Evolutionary conservation across 2,329 filamentous ascomycete species (phyloP).

Genomic region (Pseudogymnoascus sp.): DNA sequence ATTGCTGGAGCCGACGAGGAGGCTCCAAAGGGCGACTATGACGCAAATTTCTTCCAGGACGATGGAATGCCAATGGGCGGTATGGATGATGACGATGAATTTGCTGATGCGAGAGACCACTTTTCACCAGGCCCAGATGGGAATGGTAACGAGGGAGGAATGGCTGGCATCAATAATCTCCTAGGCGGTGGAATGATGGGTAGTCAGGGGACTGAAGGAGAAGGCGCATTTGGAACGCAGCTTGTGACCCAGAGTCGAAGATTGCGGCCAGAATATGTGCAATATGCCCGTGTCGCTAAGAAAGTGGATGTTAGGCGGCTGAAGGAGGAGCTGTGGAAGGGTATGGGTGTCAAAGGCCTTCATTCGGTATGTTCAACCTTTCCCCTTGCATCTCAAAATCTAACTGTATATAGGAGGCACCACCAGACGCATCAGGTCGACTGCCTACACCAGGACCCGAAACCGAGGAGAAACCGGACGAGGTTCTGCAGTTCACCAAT

Average conservation of each 20-base stretch:
- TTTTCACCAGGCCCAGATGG: slow-evolving; percentile 61
- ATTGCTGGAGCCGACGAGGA: slow-evolving; percentile 48
- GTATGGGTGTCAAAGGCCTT: slow-evolving; percentile 51
- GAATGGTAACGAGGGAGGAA: slow-evolving; percentile 37
- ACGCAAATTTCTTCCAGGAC: slow-evolving; percentile 96
- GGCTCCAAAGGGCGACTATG: slow-evolving; percentile 70
- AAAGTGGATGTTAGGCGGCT: slow-evolving; percentile 63
- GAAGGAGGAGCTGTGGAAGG: slow-evolving; percentile 66
- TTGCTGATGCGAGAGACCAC: slow-evolving; percentile 74
- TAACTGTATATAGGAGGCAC: slow-evolving; percentile 20
- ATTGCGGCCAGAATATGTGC: slow-evolving; percentile 60
- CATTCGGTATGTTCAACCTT: slow-evolving; percentile 37
- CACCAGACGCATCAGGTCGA: slow-evolving; percentile 23
- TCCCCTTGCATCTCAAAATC: background rate
- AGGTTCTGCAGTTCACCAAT: slow-evolving; percentile 72
- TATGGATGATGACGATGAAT: slow-evolving; percentile 59
- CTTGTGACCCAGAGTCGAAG: slow-evolving; percentile 59
- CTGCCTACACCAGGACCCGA: slow-evolving; percentile 32
- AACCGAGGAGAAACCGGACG: slow-evolving; percentile 40
- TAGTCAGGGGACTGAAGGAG: slow-evolving; percentile 34
- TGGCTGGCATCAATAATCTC: slow-evolving; percentile 45
- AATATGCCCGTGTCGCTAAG: slow-evolving; percentile 64
- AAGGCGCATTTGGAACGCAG: slow-evolving; percentile 54
- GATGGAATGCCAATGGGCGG: slow-evolving; percentile 64
- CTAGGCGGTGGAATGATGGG: slow-evolving; percentile 46